Evolutionary conservation across 2,329 filamentous ascomycete genomes (phyloP).

Genomic region (Monosporascus sp.): DNA sequence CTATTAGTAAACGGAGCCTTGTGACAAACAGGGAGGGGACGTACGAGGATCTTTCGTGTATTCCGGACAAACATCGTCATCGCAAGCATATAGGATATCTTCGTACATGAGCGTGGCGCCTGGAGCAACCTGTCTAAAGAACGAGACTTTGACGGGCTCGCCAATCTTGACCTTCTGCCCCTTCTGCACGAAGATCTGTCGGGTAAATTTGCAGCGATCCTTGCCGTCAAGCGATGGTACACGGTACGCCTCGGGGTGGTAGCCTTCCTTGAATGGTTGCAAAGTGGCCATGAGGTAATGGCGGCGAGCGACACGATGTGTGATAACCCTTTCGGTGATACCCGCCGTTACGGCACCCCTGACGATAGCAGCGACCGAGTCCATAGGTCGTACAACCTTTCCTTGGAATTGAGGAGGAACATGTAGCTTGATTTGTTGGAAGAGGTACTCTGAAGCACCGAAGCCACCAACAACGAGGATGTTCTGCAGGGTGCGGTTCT

Average conservation of each 20-base stretch:
- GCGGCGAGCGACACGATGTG: constrained; percentile 90
- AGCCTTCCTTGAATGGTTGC: constrained; percentile 97
- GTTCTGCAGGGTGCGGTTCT: constrained; percentile 90
- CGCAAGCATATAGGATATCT: constrained; percentile 94
- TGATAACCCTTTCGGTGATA: constrained; percentile 95
- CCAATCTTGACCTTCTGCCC: constrained; percentile 98
- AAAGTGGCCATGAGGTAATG: constrained; percentile 99
- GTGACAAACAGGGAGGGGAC: constrained; percentile 33
- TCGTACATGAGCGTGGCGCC: constrained; percentile 99
- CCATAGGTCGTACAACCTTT: constrained; percentile 97
- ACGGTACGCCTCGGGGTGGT: constrained; percentile 96
- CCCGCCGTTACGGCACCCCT: constrained; percentile 97
- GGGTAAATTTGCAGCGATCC: constrained; percentile 96
- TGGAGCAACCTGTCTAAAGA: constrained; percentile 95
- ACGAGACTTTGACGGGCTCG: constrained; percentile 96
- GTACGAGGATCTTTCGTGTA: constrained; percentile 99
- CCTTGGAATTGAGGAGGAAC: constrained; percentile 97
- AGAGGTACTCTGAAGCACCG: constrained; percentile 96
- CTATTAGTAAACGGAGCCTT: constrained; percentile 14
- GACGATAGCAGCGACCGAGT: constrained; percentile 96
- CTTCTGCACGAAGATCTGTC: constrained; percentile 98
- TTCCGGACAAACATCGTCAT: constrained; percentile 95
- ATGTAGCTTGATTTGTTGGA: constrained; percentile 98
- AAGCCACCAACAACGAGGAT: constrained; percentile 97
- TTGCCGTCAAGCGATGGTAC: constrained; percentile 95